Evolutionary conservation across 2,329 filamentous ascomycete species (phyloP).

Genomic region (Aspergillus caelatus): DNA sequence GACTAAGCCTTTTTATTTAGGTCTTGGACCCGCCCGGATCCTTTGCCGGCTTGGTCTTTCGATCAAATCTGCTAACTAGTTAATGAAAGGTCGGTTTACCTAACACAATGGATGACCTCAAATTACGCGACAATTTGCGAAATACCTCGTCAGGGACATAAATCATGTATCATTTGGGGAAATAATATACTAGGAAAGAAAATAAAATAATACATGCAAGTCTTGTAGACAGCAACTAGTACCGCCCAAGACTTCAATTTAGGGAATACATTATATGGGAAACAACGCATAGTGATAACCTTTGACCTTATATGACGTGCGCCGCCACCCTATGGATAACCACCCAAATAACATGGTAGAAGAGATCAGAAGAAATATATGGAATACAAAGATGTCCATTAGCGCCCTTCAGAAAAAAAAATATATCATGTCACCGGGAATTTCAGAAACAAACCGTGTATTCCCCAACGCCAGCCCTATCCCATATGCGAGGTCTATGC

Average conservation of each 20-base stretch:
- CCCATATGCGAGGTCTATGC: constrained; percentile 28
- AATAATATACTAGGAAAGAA: constrained; percentile 1
- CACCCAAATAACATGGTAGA: constrained; percentile 9
- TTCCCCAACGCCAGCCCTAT: constrained; percentile 23
- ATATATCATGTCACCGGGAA: background rate
- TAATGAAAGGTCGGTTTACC: too few species aligned
- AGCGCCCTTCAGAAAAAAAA: background rate
- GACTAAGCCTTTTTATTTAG: constrained; percentile 4
- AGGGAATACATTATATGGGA: background rate
- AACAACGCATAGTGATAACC: background rate
- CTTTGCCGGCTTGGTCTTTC: constrained; percentile 6
- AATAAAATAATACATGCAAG: background rate
- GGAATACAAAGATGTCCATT: constrained; percentile 4
- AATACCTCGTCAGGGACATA: background rate
- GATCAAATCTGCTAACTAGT: background rate
- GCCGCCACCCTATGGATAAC: constrained; percentile 1
- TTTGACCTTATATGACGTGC: constrained; percentile 1
- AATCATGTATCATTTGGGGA: background rate
- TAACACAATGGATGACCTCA: background rate
- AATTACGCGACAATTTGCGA: background rate
- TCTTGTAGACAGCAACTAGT: background rate
- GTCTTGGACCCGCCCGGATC: constrained; percentile 11
- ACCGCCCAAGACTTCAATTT: background rate
- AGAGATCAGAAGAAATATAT: background rate
- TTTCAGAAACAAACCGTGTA: constrained; percentile 14